Percentiles rank a stretch among this genome's conserved stretches.
phyloP scores from a whole-genome alignment of 345 rosid genomes.

The Aethionema arabicum region DNA sequence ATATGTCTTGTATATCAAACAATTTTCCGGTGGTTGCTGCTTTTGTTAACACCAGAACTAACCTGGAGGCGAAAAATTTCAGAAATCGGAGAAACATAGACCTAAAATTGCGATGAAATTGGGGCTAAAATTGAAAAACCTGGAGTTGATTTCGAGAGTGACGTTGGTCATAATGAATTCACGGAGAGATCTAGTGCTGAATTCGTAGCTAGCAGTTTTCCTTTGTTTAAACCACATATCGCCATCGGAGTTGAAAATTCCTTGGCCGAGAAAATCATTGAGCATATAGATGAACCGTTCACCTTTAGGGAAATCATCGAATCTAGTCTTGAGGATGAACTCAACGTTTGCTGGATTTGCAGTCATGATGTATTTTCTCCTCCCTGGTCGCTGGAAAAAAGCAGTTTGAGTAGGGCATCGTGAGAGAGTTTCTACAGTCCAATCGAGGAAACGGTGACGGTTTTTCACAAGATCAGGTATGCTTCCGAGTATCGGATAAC shows the following conservation, averaged over 20 bases:
- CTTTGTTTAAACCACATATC: conserved; percentile 70
- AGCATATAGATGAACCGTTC: conserved; percentile 26
- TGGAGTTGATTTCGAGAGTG: conserved; percentile 49
- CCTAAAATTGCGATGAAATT: not conserved
- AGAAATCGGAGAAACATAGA: not conserved
- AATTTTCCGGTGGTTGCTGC: conserved; percentile 37
- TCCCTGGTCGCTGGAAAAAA: conserved; percentile 41
- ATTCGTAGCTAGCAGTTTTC: conserved; percentile 70
- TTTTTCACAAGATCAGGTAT: conserved; percentile 40
- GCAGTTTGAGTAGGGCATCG: conserved; percentile 57
- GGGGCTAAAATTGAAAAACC: conserved; percentile 16
- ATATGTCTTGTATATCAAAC: conserved; percentile 58
- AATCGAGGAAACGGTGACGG: conserved; percentile 46
- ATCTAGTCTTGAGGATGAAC: conserved; percentile 61
- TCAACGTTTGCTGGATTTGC: conserved; percentile 63
- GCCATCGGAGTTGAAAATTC: conserved; percentile 70
- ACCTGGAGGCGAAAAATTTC: conserved; percentile 32
- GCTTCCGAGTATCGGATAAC: conserved; percentile 58
- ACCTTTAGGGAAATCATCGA: conserved; percentile 60
- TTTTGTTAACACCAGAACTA: conserved; percentile 51
- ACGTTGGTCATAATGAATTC: conserved; percentile 60
- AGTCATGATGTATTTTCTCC: conserved; percentile 42
- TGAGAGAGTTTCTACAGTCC: conserved; percentile 52
- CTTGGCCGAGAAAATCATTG: conserved; percentile 64
- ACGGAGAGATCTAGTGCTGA: conserved; percentile 66